Percentiles rank a stretch among this genome's conserved stretches.
phyloP scores from a whole-genome alignment of 1,284 basidiomycete genomes.

The Moesziomyces parantarcticus region DNA sequence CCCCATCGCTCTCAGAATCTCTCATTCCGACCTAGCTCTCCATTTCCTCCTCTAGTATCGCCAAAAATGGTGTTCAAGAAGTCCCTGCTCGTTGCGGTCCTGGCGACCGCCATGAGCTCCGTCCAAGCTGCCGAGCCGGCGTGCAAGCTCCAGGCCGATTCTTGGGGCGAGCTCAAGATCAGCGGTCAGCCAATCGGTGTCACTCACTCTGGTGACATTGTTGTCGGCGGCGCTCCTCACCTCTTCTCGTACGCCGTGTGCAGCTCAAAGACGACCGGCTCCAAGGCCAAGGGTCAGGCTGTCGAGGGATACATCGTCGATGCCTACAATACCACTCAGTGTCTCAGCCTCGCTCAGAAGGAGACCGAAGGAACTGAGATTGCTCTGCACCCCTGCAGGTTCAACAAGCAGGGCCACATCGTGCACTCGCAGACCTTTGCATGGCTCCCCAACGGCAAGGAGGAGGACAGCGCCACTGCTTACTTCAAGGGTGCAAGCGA shows the following conservation, averaged over 20 bases:
- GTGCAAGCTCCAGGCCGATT: neutral
- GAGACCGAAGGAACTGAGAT: neutral
- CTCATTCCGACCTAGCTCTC: neutral
- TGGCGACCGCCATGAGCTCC: neutral
- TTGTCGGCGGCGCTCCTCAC: neutral
- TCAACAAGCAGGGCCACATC: neutral
- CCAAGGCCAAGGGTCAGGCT: neutral
- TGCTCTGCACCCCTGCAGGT: neutral
- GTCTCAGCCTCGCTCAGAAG: neutral
- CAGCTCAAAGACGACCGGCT: neutral
- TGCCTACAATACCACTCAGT: neutral
- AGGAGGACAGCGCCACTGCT: neutral
- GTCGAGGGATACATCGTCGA: neutral
- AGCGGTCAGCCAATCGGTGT: neutral
- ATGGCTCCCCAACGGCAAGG: neutral
- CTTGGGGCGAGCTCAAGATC: neutral
- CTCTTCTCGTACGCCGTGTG: neutral
- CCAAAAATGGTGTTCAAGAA: neutral
- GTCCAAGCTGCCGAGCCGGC: neutral
- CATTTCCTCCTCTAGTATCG: neutral
- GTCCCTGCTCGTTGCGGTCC: neutral
- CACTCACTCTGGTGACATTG: neutral
- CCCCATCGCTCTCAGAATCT: no score
- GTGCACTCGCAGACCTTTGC: neutral
- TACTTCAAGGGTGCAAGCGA: neutral